Evolutionary conservation across 2,329 filamentous ascomycete genomes (phyloP), one percentile per base, ranked within the genome.

Genomic region (Colletotrichum coccodes): DNA sequence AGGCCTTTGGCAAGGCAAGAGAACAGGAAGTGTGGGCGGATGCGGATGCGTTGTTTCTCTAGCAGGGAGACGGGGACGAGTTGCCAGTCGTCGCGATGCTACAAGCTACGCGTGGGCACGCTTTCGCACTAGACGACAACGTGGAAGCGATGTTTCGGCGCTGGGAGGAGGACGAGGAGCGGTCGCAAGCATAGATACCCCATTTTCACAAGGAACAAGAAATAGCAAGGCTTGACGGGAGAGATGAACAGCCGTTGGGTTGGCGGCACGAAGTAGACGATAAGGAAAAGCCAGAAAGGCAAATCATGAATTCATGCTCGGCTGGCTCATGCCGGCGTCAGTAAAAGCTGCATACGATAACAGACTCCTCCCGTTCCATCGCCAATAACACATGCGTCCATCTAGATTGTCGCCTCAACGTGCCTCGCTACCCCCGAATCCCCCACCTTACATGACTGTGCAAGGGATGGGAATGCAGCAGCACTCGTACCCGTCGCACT

Each of bases 381-480:
- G 18, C 44, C 23, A 16, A 40, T 47, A 4, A 8, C 6, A 36
- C 23, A 11, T 9, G 4, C 18, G 18, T 6, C 46, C 21, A 14
- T 21, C 21, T 26, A 52, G n/a, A 42, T 16, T 16, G 7, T 38
- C 23, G 3, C 46, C 11, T 4, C 26, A 14, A n/a, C 26, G 21
- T 30, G 23, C 28, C 23, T 40, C 4, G 18, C 23, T 1, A 18
- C 26, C n/a, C 2, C 12, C 8, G 34, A 18, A 30, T 23, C 8
- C 32, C 18, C 49, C 40, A 18, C 42, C 40, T 79, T 75, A 87
- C 80, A 88, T 83, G 42, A 88, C 81, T 9, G 79, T 81, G 71
- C 86, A 88, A 26, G 84, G 85, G 61, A 82, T 82, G 1, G 83
- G 82, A 67, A 88, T 86, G 74, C 86, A 89, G 76, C 86, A 89